Evolutionary conservation across 306 rosid genomes (phyloP).

Genomic region (Canavalia ensiformis): DNA sequence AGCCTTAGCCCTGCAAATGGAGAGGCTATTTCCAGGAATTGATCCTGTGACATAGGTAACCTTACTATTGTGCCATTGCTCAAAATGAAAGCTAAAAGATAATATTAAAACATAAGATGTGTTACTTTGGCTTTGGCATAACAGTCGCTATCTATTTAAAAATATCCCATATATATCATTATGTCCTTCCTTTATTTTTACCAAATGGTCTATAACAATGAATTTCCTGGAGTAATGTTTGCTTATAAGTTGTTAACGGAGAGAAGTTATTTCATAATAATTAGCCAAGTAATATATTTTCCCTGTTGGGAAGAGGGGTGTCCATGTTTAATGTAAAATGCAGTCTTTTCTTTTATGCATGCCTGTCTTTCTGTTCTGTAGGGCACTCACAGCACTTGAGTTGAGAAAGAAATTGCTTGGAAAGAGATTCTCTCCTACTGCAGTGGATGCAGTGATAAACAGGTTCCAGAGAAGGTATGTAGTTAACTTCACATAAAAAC

Average conservation of each 20-base stretch:
- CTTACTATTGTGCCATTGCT: background rate
- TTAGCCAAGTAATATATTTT: constrained; percentile 35
- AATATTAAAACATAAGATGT: background rate
- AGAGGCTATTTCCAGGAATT: background rate
- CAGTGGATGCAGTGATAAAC: constrained; percentile 68
- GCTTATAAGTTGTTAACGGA: constrained; percentile 5
- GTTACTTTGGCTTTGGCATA: constrained; percentile 5
- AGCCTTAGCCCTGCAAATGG: background rate
- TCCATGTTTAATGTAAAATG: constrained; percentile 27
- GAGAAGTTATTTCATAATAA: background rate
- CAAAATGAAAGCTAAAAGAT: constrained; percentile 7
- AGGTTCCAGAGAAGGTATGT: constrained; percentile 75
- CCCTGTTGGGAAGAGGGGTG: background rate
- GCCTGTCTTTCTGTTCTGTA: constrained; percentile 48
- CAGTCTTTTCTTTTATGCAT: constrained; percentile 23
- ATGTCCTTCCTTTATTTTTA: background rate
- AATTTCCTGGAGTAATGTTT: constrained; percentile 19
- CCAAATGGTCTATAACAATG: constrained; percentile 5
- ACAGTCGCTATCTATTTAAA: background rate
- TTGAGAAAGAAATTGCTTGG: constrained; percentile 76
- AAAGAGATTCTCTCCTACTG: constrained; percentile 63
- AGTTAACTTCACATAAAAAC: constrained; percentile 36
- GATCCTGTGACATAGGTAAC: background rate
- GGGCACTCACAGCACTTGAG: constrained; percentile 84
- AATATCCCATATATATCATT: background rate